Conservation (phyloP, 1,284 basidiomycete genomes). For the Cutaneotrichosporon sp. region DNA sequence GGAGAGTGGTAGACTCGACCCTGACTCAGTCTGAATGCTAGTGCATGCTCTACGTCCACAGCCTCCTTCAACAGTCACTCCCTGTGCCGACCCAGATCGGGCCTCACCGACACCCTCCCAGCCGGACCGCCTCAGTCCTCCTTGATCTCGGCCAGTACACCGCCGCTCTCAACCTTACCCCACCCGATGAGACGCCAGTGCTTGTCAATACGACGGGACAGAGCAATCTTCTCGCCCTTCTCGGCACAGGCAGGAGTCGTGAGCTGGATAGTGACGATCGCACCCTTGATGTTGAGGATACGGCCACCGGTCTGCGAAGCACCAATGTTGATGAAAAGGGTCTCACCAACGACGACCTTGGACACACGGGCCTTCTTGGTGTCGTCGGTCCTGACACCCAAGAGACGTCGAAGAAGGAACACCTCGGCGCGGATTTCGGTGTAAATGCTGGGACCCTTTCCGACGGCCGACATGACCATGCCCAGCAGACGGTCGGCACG, state of each 20-base stretch:
- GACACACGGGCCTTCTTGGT: conserved; percentile 94
- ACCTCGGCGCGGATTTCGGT: conserved; percentile 61
- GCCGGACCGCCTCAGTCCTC: no score
- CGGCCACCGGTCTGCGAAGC: conserved; percentile 91
- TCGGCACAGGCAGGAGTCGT: conserved; percentile 91
- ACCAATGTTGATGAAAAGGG: conserved; percentile 89
- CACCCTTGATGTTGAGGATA: conserved; percentile 84
- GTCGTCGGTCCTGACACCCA: conserved; percentile 98
- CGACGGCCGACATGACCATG: conserved; percentile 90
- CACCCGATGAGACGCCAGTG: conserved; percentile 72
- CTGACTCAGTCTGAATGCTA: background rate
- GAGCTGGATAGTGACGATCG: conserved; percentile 84
- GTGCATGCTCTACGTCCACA: conserved; percentile 1
- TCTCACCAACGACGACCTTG: conserved; percentile 88
- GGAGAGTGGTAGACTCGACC: no score
- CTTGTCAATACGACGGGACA: conserved; percentile 90
- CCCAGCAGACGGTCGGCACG: conserved; percentile 95
- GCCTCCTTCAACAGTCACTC: background rate
- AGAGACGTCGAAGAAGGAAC: conserved; percentile 85
- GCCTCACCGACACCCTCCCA: background rate
- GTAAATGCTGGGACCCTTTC: conserved; percentile 88
- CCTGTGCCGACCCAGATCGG: background rate
- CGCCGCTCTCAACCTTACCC: conserved; percentile 43
- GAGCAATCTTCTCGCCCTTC: conserved; percentile 89
- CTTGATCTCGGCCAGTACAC: conserved; percentile 37